phyloP scores from a whole-genome alignment of 345 rosid species.

The Lepidium didymum region DNA sequence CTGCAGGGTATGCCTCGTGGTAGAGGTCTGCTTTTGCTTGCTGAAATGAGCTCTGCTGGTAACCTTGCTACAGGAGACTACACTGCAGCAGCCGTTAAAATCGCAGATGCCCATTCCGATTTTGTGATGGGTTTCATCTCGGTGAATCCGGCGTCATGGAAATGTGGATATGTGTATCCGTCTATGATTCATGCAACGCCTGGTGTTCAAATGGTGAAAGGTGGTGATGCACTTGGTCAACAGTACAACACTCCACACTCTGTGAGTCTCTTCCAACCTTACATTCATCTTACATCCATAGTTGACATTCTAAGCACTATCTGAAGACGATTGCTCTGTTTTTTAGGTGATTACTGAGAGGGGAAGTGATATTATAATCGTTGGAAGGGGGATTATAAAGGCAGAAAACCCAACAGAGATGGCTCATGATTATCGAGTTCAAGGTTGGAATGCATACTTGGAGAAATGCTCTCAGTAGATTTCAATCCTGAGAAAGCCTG shows the following conservation, averaged over 20 bases:
- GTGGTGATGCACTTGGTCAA: conserved; percentile 90
- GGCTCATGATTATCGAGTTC: conserved; percentile 78
- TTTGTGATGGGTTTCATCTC: conserved; percentile 97
- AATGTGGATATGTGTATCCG: conserved; percentile 71
- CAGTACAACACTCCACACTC: conserved; percentile 94
- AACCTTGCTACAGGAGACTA: conserved; percentile 93
- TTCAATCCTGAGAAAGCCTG: neutral
- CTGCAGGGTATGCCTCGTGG: conserved; percentile 90
- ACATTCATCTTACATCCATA: neutral
- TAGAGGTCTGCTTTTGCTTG: conserved; percentile 78
- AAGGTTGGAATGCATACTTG: conserved; percentile 95
- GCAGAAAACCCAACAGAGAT: conserved; percentile 68
- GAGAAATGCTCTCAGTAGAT: conserved; percentile 45
- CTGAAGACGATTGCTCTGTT: neutral
- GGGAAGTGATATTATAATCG: conserved; percentile 91
- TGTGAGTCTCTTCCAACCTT: conserved; percentile 58
- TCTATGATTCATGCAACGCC: conserved; percentile 95
- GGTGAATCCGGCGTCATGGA: conserved; percentile 94
- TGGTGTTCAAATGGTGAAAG: conserved; percentile 91
- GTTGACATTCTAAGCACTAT: neutral
- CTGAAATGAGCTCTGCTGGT: conserved; percentile 99
- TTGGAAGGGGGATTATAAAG: conserved; percentile 94
- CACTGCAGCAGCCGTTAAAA: conserved; percentile 87
- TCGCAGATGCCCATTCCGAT: conserved; percentile 91
- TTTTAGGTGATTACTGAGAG: conserved; percentile 69